Base-by-base conservation (phyloP, 495 filamentous ascomycete genomes). In the Talaromyces nanjingensis region DNA sequence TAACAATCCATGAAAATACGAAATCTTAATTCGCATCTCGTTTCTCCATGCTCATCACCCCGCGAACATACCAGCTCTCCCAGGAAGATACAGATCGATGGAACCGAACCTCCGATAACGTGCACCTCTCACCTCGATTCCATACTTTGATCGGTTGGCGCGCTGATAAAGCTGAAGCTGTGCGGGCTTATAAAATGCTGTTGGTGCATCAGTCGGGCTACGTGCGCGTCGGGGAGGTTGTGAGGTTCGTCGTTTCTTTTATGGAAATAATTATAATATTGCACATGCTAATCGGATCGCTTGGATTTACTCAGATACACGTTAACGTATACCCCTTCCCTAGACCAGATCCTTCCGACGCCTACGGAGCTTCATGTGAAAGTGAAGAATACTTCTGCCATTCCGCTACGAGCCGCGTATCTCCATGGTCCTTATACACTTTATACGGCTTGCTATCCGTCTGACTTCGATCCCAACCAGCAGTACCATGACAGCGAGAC, bases 341-440 rank as follows among this genome's bases (percentile, higher is more conserved):
- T 82, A 59, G 94, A 98, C 74, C 90, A 88, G 63, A 92, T 96
- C 67, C 85, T 93, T 6, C 96, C 94, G 2, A 84, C 90, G 24
- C 93, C 93, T 8, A 74, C 85, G 53, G 76, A 85, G 64, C 83
- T 98, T 33, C 83, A 92, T 72, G 85, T 98, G 47, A 89, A 88
- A 65, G 86, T 98, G 71, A 92, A 89, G 69, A 98, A 98, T 69
- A 91, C 89, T n/a, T 93, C 91, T 22, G 87, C 92, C 14, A 89
- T 93, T 63, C 87, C 94, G 4, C 79, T 98, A 12, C 90, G 94
- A 67, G 94, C 94, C 56, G 94, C 94, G 42, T 98, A 97, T 71
- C 85, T 98, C 47, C 94, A 96, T 74, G 94, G 94, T 1, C 94
- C 94, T 2, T 98, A 98, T 73, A 96, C 87, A 1, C 81, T 98